phyloP scores from a whole-genome alignment of 179 eudicot genomes.

The Silene noctiflora region DNA sequence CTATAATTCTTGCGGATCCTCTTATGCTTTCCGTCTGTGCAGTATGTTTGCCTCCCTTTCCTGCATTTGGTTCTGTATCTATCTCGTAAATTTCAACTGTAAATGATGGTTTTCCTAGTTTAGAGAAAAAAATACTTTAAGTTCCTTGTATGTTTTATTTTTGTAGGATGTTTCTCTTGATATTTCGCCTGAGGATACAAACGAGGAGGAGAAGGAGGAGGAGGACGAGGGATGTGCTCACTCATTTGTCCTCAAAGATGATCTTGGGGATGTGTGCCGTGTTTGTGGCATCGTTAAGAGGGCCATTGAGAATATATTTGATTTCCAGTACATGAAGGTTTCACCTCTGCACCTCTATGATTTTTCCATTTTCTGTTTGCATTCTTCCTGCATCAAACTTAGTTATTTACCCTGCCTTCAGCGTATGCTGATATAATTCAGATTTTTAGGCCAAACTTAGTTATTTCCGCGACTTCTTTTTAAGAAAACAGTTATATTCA shows the following conservation, averaged over 20 bases:
- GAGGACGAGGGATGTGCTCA: constrained; percentile 86
- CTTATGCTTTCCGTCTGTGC: not conserved
- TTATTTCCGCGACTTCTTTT: too few relatives aligned
- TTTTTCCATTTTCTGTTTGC: not conserved
- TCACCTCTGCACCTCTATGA: not conserved
- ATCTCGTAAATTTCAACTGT: constrained; percentile 1
- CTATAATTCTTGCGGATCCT: not conserved
- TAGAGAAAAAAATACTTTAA: not conserved
- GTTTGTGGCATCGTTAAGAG: constrained; percentile 80
- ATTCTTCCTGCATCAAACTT: not conserved
- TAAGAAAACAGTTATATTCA: not conserved
- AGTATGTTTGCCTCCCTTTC: not conserved
- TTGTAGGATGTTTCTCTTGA: constrained; percentile 55
- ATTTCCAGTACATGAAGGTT: constrained; percentile 83
- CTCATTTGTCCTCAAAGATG: constrained; percentile 78
- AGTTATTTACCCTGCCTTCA: not conserved
- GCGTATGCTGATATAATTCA: not conserved
- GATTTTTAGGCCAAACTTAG: too few relatives aligned
- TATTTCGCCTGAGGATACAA: constrained; percentile 34
- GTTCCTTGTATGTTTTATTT: constrained; percentile 2
- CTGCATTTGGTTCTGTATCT: not conserved
- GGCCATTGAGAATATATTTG: constrained; percentile 81
- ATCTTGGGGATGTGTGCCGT: constrained; percentile 93
- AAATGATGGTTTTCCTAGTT: too few relatives aligned
- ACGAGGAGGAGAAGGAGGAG: constrained; percentile 37